Base-by-base conservation (phyloP, 768 basidiomycete species). In the Chalciporus piperatus region DNA sequence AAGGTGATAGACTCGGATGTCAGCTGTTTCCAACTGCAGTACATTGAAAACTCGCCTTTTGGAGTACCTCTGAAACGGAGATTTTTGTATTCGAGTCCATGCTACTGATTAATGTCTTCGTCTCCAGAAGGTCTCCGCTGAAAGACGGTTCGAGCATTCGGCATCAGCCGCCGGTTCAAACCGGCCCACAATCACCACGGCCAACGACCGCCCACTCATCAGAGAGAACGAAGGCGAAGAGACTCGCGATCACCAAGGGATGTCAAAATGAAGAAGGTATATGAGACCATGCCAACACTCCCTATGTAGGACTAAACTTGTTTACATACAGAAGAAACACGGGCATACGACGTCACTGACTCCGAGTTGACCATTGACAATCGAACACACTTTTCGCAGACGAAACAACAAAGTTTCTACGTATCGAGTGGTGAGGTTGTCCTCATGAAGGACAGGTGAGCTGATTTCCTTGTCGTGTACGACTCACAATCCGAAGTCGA, bases 401-500 rank as follows among this genome's bases (percentile, higher is more conserved):
- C 95, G 5, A 92, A 89, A 68, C 92, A 95, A 62, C 84, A 88
- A 52, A 93, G 92, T 1, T 97, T 95, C 74, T 96, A 94, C 63
- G 94, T 98, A 9, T 89, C 87, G 7, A 81, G 81, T 28, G 94
- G 94, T 2, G 87, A 91, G 61, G 88, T 98, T 13, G 92, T 91
- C 3, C 67, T 98, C 11, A 74, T 92, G 61, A 89, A 88, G 64
- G 88, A 92, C 72, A 85, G 84, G 73, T 79, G 52, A 47, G 72
- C 2, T 30, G 22, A 7, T 52, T 30, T 47, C 47, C 10, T 23
- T 48, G 37, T 14, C 47, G 22, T 22, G 0, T 11, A 25, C n/a
- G 25, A 44, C 64, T 64, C 56, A 57, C 58, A 25, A 40, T 60
- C 82, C 85, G 1, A 85, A 83, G 66, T 84, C 84, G 0, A 83